Evolutionary conservation across 2,329 filamentous ascomycete species (phyloP).

Genomic region (Paraphoma chrysanthemicola): DNA sequence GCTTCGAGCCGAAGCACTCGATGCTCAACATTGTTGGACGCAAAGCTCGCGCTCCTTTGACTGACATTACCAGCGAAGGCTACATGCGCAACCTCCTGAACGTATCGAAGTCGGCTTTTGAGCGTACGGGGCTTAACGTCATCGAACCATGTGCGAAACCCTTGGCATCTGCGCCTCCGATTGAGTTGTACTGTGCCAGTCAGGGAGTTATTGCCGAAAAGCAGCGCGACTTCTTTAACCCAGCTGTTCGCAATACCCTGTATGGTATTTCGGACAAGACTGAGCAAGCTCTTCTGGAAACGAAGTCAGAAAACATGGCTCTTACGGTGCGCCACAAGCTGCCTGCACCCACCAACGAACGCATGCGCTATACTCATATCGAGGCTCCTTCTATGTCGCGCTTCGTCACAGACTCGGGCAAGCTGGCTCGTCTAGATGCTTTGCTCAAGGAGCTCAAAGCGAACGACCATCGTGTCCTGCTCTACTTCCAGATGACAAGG

Average conservation of each 20-base stretch:
- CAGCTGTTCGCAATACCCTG: constrained; percentile 74
- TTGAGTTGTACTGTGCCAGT: constrained; percentile 79
- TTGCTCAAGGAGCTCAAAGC: constrained; percentile 90
- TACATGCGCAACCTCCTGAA: constrained; percentile 79
- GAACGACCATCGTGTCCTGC: constrained; percentile 86
- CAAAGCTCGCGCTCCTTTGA: constrained; percentile 69
- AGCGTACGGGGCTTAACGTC: constrained; percentile 73
- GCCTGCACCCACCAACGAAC: constrained; percentile 79
- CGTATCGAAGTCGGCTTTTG: constrained; percentile 71
- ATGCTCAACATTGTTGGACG: constrained; percentile 82
- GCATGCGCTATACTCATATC: constrained; percentile 87
- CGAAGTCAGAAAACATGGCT: constrained; percentile 70
- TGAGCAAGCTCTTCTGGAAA: constrained; percentile 76
- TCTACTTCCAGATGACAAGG: constrained; percentile 99
- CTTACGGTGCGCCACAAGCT: constrained; percentile 72
- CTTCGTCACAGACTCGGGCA: constrained; percentile 97
- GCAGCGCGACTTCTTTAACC: constrained; percentile 79
- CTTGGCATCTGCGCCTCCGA: constrained; percentile 82
- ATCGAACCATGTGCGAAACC: constrained; percentile 84
- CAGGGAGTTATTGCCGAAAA: constrained; percentile 70
- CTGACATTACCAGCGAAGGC: constrained; percentile 75
- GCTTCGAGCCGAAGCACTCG: constrained; percentile 75
- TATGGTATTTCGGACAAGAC: constrained; percentile 69
- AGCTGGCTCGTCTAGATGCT: constrained; percentile 88
- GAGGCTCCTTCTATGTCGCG: constrained; percentile 94